These are phyloP conservation scores for Aspergillus hortae DNA, from an alignment of 2,329 filamentous ascomycete species.

Conservation along the genomic window DNA sequence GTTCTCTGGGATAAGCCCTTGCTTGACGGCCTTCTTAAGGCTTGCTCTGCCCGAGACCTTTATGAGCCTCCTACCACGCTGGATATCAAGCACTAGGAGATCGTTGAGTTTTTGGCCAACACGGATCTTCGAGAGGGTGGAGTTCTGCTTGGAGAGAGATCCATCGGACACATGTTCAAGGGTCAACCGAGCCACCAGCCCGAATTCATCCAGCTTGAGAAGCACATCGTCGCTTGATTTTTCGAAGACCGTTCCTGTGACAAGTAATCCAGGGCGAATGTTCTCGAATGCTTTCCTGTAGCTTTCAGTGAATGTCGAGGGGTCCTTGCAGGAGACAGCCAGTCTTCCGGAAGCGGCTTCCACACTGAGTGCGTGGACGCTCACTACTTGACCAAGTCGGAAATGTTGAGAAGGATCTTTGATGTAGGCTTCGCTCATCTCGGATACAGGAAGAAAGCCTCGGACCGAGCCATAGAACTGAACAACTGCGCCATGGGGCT, in stretches of 20 bases:
- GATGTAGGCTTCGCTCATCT: constrained; percentile 98
- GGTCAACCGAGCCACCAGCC: constrained; percentile 73
- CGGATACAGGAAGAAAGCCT: constrained; percentile 85
- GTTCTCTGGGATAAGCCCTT: constrained; percentile 65
- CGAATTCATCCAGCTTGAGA: constrained; percentile 69
- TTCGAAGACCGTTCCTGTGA: constrained; percentile 76
- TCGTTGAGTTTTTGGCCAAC: constrained; percentile 80
- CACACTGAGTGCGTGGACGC: constrained; percentile 79
- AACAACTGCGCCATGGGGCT: constrained; percentile 75
- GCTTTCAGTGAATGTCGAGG: constrained; percentile 71
- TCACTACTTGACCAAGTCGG: constrained; percentile 83
- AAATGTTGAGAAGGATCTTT: constrained; percentile 87
- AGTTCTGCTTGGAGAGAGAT: constrained; percentile 71
- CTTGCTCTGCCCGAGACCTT: constrained; percentile 79
- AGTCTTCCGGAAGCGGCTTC: constrained; percentile 68
- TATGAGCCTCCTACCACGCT: constrained; percentile 71
- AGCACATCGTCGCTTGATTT: constrained; percentile 74
- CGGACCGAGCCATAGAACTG: constrained; percentile 84
- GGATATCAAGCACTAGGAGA: constrained; percentile 82
- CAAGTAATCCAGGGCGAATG: constrained; percentile 68
- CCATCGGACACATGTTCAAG: constrained; percentile 82
- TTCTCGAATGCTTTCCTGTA: constrained; percentile 70
- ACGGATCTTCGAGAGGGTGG: constrained; percentile 73
- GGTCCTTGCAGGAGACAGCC: constrained; percentile 90
- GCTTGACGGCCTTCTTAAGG: constrained; percentile 70